A percentile compares a stretch with the other conserved stretches of the same genome.
Conservation (phyloP, 2,329 filamentous ascomycete species). For the Pestalotiopsis sp. region DNA sequence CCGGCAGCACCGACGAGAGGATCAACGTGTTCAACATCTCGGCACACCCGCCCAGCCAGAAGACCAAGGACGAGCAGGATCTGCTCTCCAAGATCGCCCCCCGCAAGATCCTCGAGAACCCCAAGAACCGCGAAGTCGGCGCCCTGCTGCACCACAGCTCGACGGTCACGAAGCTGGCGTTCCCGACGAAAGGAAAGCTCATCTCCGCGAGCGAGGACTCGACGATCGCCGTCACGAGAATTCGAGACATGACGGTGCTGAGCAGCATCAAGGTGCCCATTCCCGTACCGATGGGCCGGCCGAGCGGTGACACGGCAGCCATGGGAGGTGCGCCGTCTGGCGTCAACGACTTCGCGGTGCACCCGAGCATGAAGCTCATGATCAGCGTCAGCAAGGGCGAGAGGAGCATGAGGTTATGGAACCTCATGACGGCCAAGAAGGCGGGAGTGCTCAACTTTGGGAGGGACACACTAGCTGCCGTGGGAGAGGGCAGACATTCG, state of each 20-base stretch:
- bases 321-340: conserved; percentile 80
- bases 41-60: conserved; percentile 60
- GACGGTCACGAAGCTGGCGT: conserved; percentile 75
- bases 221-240: conserved; percentile 82
- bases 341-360: conserved; percentile 91
- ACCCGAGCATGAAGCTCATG: conserved; percentile 96
- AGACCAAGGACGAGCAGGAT: conserved; percentile 55
- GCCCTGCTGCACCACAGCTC: conserved; percentile 84
- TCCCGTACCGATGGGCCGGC: conserved; percentile 75
- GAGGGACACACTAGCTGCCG: conserved; percentile 68
- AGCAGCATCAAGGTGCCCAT: conserved; percentile 87
- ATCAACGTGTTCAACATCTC: conserved; percentile 95
- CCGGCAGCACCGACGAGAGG: conserved; percentile 87
- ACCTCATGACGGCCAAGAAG: conserved; percentile 93
- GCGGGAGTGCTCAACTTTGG: conserved; percentile 88
- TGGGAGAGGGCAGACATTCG: conserved; percentile 74
- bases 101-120: conserved; percentile 78
- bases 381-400: conserved; percentile 89
- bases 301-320: conserved; percentile 86
- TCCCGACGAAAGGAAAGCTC: conserved; percentile 84
- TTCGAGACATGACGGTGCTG: conserved; percentile 85
- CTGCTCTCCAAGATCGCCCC: conserved; percentile 67
- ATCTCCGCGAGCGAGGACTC: conserved; percentile 89
- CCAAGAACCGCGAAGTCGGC: conserved; percentile 84
- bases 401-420: conserved; percentile 91